Conservation (phyloP, 495 filamentous ascomycete species). For the Zalerion maritima region DNA sequence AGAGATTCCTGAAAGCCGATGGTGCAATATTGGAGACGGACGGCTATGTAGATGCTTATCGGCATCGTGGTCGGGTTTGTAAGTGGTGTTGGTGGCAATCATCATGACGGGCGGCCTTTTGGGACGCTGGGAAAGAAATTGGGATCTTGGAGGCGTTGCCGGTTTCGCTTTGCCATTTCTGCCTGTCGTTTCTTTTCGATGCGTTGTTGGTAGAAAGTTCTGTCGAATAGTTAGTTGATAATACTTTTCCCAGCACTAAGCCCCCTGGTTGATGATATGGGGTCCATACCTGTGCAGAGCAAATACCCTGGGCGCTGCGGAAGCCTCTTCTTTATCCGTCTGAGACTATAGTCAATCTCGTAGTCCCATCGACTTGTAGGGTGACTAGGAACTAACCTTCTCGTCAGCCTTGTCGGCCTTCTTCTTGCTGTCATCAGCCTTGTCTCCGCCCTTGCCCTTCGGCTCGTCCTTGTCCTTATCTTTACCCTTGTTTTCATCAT, state of each 20-base stretch:
- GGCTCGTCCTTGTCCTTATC: slow-evolving; percentile 27
- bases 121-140: slow-evolving; percentile 75
- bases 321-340: slow-evolving; percentile 18
- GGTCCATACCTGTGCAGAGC: slow-evolving; percentile 61
- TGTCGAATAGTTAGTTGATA: slow-evolving; percentile 22
- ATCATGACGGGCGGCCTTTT: slow-evolving; percentile 43
- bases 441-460: slow-evolving; percentile 39
- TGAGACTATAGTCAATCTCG: too few species aligned
- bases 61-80: too few species aligned
- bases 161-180: slow-evolving; percentile 68
- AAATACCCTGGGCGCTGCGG: slow-evolving; percentile 62
- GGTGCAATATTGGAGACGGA: too few species aligned
- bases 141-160: slow-evolving; percentile 66
- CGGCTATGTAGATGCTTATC: too few species aligned
- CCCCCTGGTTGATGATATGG: neutral
- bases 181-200: slow-evolving; percentile 62
- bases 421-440: slow-evolving; percentile 36
- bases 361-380: too few species aligned
- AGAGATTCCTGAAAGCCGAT: too few species aligned
- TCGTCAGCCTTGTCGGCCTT: slow-evolving; percentile 12
- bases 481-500: slow-evolving; percentile 29
- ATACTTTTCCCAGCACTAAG: neutral
- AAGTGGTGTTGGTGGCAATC: too few species aligned
- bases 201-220: slow-evolving; percentile 76
- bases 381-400: too few species aligned